Evolutionary conservation across 75 land plant genomes (phyloP).

Genomic region (Selaginella tamariscina): DNA sequence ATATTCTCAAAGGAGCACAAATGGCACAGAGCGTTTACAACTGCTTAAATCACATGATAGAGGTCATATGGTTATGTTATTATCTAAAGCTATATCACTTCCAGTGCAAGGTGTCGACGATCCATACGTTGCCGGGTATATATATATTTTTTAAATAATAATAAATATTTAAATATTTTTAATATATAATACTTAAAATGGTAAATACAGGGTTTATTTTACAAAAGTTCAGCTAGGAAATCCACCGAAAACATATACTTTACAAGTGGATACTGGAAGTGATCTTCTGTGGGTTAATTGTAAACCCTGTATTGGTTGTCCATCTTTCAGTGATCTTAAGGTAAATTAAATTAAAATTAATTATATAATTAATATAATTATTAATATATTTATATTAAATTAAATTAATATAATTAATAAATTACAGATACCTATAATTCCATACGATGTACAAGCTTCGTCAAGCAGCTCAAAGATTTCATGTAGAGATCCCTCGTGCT

Average conservation of each 20-base stretch:
- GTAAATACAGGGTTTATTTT: slow-evolving; percentile 27
- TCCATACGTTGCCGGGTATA: background rate
- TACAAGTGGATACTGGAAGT: slow-evolving; percentile 42
- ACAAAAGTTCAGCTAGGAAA: slow-evolving; percentile 25
- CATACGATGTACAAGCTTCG: slow-evolving; percentile 36
- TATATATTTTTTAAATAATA: too few relatives aligned
- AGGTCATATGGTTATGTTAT: background rate
- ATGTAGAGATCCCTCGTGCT: slow-evolving; percentile 40
- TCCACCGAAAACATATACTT: slow-evolving; percentile 27
- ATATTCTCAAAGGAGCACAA: background rate
- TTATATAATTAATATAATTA: background rate
- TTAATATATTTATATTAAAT: slow-evolving; percentile 4
- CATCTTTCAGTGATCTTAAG: slow-evolving; percentile 28
- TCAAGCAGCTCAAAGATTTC: slow-evolving; percentile 25
- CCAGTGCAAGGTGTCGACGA: background rate
- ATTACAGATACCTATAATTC: slow-evolving; percentile 38
- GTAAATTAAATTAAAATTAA: slow-evolving; percentile 14
- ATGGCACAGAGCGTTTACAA: background rate
- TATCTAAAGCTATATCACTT: background rate
- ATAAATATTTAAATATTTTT: background rate
- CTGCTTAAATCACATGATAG: background rate
- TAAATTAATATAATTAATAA: background rate
- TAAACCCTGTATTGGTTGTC: slow-evolving; percentile 20
- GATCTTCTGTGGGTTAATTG: slow-evolving; percentile 41
- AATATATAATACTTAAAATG: background rate